Conservation (phyloP, 78 protist species). For the Anaeramoeba ignava region DNA sequence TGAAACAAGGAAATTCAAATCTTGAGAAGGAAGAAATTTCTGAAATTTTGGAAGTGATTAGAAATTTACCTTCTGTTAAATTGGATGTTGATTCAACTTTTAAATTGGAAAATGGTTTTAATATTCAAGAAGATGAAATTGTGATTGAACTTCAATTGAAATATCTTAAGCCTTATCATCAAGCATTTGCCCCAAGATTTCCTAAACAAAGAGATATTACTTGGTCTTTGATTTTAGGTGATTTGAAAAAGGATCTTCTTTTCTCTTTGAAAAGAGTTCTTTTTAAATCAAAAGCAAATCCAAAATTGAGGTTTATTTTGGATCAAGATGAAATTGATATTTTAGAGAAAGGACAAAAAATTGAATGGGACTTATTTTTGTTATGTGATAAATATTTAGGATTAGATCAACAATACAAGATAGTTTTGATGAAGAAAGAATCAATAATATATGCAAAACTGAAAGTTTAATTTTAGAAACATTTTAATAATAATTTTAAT, state of each 20-base stretch:
- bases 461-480: background rate
- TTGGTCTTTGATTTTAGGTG: background rate
- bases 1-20: background rate
- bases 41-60: background rate
- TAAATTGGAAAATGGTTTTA: background rate
- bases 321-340: too few species aligned
- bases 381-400: constrained; percentile 48
- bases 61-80: background rate
- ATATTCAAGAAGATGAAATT: background rate
- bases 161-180: background rate
- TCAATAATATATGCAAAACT: too few species aligned
- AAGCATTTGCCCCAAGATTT: background rate
- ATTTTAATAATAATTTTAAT: background rate
- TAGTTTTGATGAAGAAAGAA: too few species aligned
- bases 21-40: background rate
- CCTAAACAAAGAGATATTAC: background rate
- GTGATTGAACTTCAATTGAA: background rate
- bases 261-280: background rate
- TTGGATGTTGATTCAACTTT: background rate
- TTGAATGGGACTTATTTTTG: constrained; percentile 4
- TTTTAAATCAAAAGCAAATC: background rate
- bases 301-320: background rate
- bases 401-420: constrained; percentile 34
- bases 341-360: background rate
- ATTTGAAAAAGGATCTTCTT: background rate